Base-by-base conservation (phyloP, 2,329 filamentous ascomycete genomes). In the Cordyceps pruinosa region DNA sequence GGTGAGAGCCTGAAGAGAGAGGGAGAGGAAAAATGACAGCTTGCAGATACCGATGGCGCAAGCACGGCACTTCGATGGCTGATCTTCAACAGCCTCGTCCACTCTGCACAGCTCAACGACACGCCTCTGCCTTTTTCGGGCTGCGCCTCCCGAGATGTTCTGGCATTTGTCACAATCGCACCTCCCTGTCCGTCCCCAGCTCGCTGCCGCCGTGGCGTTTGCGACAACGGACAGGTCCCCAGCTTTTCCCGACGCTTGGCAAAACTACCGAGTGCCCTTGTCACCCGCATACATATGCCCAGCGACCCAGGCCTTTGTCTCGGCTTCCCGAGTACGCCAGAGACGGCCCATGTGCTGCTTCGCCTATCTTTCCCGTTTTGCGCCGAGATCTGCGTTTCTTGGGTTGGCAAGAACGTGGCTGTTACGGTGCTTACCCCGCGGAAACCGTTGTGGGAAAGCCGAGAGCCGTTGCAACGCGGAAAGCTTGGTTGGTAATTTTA, bases 281-380 rank as follows among this genome's bases (percentile, higher is more conserved):
- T n/a, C n/a, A n/a, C n/a, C n/a, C n/a, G n/a, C n/a, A n/a, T n/a
- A n/a, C n/a, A n/a, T n/a, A n/a, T n/a, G n/a, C n/a, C n/a, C n/a
- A n/a, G n/a, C n/a, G n/a, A n/a, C n/a, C n/a, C 34, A 39, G 19
- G 15, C 10, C 8, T 5, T 1, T 35, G 34, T 50, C 48, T 50
- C 48, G 48, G 23, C 6, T 26, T 8, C 19, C 48, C 48, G 48
- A 50, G 48, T 39, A 37, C 39, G 34, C 48, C n/a, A n/a, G n/a
- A n/a, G n/a, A 28, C 21, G 39, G 48, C 48, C n/a, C 48, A 39
- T 50, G 48, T 30, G 48, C n/a, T n/a, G n/a, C n/a, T n/a, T 50
- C 34, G 48, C 37, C 39, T 39, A 53, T 53, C 50, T n/a, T 34
- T 34, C 15, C 37, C 50, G 8, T 34, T 42, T 34, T 5, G 45